These are phyloP conservation scores for Saccharomyces hybrid DNA, from an alignment of 1,139 yeast species.

Conservation along the genomic window DNA sequence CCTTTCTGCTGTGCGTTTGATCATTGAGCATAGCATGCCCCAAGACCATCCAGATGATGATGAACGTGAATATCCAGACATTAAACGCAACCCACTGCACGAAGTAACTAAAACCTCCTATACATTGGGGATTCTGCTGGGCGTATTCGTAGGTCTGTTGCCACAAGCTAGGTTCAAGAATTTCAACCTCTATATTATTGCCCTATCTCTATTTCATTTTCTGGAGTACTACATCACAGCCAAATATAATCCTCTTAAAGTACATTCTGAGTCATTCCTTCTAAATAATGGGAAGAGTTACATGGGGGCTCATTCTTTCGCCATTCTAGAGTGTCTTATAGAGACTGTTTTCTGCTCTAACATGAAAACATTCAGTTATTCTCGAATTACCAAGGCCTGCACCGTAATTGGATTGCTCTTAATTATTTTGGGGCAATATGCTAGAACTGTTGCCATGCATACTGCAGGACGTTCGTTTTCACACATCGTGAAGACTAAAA, in stretches of 20 bases:
- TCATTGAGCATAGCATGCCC: not conserved
- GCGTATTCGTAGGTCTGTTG: conserved; percentile 32
- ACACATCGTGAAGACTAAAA: conserved; percentile 60
- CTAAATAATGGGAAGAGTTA: conserved; percentile 64
- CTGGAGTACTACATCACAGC: conserved; percentile 79
- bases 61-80: conserved; percentile 27
- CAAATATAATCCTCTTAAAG: conserved; percentile 55
- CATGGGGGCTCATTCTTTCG: conserved; percentile 51
- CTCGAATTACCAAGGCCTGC: conserved; percentile 10
- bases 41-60: conserved; percentile 14
- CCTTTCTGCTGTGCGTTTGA: not conserved
- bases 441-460: conserved; percentile 73
- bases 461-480: conserved; percentile 86
- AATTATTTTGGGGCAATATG: conserved; percentile 52
- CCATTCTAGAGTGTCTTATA: conserved; percentile 42
- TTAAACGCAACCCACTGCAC: conserved; percentile 32
- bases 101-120: conserved; percentile 37
- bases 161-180: conserved; percentile 32
- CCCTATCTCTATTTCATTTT: conserved; percentile 62
- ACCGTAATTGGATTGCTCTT: conserved; percentile 41
- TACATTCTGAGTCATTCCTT: conserved; percentile 68
- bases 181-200: conserved; percentile 44
- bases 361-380: conserved; percentile 17
- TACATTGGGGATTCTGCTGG: conserved; percentile 36
- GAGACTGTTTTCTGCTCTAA: conserved; percentile 37